These are phyloP conservation scores for Papiliotrema flavescens DNA, from an alignment of 1,284 basidiomycete genomes.

Conservation along the genomic window DNA sequence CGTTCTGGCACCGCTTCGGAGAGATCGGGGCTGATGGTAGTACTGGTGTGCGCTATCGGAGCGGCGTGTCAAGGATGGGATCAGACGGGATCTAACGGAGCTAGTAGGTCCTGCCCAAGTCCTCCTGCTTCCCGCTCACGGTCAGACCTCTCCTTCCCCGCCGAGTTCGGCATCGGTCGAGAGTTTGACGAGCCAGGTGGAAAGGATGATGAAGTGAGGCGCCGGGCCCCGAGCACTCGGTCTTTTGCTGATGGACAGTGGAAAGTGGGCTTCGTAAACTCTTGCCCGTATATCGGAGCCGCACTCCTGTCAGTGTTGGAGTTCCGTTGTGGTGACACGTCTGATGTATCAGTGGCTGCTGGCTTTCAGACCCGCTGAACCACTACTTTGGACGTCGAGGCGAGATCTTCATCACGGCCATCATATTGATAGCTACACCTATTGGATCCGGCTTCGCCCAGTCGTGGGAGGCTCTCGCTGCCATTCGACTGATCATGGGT, in stretches of 20 bases:
- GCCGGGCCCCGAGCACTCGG: not conserved
- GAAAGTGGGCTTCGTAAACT: conserved; percentile 63
- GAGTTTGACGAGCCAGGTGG: conserved; percentile 1
- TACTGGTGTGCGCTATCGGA: too few species aligned
- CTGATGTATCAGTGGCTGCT: conserved; percentile 1
- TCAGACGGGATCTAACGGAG: too few species aligned
- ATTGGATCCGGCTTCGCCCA: conserved; percentile 60
- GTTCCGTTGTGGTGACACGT: not conserved
- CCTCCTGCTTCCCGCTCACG: too few species aligned
- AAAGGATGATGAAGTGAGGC: not conserved
- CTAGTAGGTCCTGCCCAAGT: too few species aligned
- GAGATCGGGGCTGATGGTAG: too few species aligned
- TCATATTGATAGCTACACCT: conserved; percentile 53
- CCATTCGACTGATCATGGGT: conserved; percentile 46
- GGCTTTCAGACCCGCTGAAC: conserved; percentile 60
- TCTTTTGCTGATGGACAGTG: conserved; percentile 54
- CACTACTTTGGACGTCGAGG: conserved; percentile 60
- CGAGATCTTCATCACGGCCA: conserved; percentile 65
- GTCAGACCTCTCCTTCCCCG: conserved; percentile 60
- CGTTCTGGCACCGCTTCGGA: too few species aligned
- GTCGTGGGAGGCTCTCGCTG: conserved; percentile 56
- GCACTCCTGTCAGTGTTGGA: conserved; percentile 9
- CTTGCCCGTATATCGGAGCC: conserved; percentile 21
- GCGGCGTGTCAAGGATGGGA: too few species aligned
- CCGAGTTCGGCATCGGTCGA: conserved; percentile 58